These are phyloP conservation scores for Myriosclerotinia scirpicola DNA, from an alignment of 2,329 filamentous ascomycete genomes.

Conservation along the genomic window DNA sequence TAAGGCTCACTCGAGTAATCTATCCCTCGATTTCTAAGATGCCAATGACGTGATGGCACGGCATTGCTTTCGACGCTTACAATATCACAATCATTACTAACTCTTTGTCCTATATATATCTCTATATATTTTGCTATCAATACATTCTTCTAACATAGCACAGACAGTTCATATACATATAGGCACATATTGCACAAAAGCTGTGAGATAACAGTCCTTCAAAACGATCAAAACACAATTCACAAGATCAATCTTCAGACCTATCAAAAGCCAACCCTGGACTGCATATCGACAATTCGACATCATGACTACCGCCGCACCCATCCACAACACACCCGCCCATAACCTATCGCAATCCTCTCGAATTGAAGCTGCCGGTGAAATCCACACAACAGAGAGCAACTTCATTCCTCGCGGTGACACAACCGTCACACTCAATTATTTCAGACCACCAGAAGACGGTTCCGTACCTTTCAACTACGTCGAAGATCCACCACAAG, in stretches of 20 bases:
- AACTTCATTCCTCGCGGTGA: constrained; percentile 50
- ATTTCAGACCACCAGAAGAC: constrained; percentile 56
- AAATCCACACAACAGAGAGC: constrained; percentile 24
- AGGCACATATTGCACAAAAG: not conserved
- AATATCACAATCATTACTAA: not conserved
- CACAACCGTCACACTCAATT: constrained; percentile 51
- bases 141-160: not conserved
- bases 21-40: constrained; percentile 22
- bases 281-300: constrained; percentile 4
- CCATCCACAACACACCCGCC: constrained; percentile 44
- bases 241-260: constrained; percentile 8
- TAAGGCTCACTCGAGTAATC: constrained; percentile 2
- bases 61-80: not conserved
- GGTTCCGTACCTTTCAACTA: constrained; percentile 56
- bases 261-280: constrained; percentile 6
- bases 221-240: constrained; percentile 3
- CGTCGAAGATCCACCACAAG: constrained; percentile 46
- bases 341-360: constrained; percentile 43
- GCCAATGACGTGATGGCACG: constrained; percentile 19
- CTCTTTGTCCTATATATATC: not conserved
- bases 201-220: not conserved
- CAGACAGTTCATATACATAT: not conserved
- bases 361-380: constrained; percentile 31
- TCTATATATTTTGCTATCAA: constrained; percentile 1
- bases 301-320: constrained; percentile 45